Conservation (phyloP, 179 eudicot genomes). For the Silene coronaria region DNA sequence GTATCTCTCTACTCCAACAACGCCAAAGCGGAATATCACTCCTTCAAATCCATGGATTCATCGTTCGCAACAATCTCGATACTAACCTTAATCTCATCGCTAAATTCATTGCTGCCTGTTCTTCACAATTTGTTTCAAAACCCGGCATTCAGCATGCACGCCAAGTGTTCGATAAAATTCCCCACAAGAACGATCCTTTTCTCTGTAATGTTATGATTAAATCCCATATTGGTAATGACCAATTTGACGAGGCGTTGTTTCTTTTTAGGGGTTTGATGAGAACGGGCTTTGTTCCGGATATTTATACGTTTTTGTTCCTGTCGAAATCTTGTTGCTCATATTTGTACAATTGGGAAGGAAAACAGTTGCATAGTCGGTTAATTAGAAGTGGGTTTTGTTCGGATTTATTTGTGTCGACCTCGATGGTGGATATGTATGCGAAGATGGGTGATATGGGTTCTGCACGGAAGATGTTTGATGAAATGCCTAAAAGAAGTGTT, state of each 20-base stretch:
- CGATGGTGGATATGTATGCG: slow-evolving; percentile 66
- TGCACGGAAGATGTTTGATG: slow-evolving; percentile 57
- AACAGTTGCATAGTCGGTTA: slow-evolving; percentile 47
- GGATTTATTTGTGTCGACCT: slow-evolving; percentile 50
- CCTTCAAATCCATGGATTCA: slow-evolving; percentile 64
- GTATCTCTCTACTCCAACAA: slow-evolving; percentile 26
- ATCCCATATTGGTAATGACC: slow-evolving; percentile 38
- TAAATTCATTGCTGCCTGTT: slow-evolving; percentile 41
- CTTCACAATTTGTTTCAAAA: slow-evolving; percentile 11
- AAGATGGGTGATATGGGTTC: slow-evolving; percentile 46
- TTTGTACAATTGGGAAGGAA: slow-evolving; percentile 40
- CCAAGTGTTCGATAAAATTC: slow-evolving; percentile 46
- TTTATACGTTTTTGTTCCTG: slow-evolving; percentile 49
- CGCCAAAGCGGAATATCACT: slow-evolving; percentile 30
- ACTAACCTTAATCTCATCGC: slow-evolving; percentile 50
- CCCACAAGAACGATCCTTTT: slow-evolving; percentile 34
- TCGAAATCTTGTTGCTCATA: slow-evolving; percentile 44
- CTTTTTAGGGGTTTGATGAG: slow-evolving; percentile 43
- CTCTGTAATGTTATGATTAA: slow-evolving; percentile 56
- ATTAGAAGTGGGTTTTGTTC: slow-evolving; percentile 43
- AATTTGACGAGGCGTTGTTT: slow-evolving; percentile 31
- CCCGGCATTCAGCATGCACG: slow-evolving; percentile 42
- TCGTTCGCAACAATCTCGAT: slow-evolving; percentile 43
- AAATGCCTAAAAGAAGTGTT: slow-evolving; percentile 57
- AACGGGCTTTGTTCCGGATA: slow-evolving; percentile 38